Evolutionary conservation across 371 early-diverging fungal genomes (phyloP).

Genomic region (Apophysomyces sp.): DNA sequence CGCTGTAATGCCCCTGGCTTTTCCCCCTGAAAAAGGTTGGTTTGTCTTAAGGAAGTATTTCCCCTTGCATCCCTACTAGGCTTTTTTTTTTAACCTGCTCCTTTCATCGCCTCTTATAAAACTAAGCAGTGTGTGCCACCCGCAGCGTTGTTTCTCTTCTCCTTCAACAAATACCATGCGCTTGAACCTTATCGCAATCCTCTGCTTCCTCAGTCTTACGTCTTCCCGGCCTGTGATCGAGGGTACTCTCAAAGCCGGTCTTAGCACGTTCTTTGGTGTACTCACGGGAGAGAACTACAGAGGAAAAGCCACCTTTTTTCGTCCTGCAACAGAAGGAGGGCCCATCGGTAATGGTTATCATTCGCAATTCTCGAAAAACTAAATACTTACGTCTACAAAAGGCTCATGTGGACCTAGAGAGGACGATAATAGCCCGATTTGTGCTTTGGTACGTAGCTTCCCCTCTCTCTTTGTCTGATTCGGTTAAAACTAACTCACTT

Average conservation of each 20-base stretch:
- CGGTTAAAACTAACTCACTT: background rate
- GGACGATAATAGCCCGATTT: conserved; percentile 29
- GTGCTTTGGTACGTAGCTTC: conserved; percentile 32
- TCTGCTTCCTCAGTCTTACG: background rate
- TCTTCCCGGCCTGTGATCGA: background rate
- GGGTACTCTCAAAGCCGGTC: background rate
- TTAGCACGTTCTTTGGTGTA: background rate
- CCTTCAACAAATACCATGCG: background rate
- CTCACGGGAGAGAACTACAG: background rate
- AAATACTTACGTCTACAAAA: background rate
- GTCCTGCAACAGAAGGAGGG: background rate
- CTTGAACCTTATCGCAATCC: background rate
- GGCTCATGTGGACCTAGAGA: conserved; percentile 34
- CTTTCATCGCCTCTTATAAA: background rate
- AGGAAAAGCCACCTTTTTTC: background rate
- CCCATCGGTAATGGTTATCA: background rate
- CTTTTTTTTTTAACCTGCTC: background rate
- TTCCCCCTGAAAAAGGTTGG: background rate
- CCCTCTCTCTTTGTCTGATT: background rate
- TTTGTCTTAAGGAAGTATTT: background rate
- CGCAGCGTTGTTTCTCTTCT: background rate
- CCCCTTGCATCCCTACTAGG: background rate
- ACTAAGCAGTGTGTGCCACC: background rate
- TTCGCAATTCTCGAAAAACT: too few species aligned
- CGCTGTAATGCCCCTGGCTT: background rate